Evolutionary conservation across 2,329 filamentous ascomycete species (phyloP).

Genomic region (Xylaria sp.): DNA sequence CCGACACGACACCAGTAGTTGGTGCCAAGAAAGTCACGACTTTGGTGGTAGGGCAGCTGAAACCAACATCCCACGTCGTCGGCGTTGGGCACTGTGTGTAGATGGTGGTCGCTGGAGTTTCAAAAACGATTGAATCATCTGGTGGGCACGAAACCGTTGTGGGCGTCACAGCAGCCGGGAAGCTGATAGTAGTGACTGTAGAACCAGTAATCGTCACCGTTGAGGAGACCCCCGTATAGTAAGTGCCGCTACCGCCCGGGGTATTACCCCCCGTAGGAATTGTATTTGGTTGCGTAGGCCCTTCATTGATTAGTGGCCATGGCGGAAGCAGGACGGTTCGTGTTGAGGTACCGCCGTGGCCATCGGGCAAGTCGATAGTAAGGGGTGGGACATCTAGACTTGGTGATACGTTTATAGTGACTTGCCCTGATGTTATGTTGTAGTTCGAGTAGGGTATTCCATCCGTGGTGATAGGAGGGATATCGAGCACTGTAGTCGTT

Average conservation of each 20-base stretch:
- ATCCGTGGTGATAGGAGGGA: neutral
- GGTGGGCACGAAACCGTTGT: neutral
- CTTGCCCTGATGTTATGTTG: neutral
- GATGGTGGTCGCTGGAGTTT: neutral
- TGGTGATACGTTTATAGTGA: neutral
- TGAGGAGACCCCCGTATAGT: neutral
- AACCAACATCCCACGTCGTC: neutral
- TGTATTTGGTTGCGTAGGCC: neutral
- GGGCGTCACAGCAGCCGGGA: neutral
- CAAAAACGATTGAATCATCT: neutral
- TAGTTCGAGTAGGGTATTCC: constrained; percentile 6
- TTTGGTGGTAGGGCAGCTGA: neutral
- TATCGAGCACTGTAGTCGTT: neutral
- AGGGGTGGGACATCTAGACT: constrained; percentile 2
- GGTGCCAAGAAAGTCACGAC: neutral
- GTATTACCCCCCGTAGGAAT: neutral
- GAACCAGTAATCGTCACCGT: neutral
- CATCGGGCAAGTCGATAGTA: constrained; percentile 3
- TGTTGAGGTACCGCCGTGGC: neutral
- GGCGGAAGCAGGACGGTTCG: constrained; percentile 16
- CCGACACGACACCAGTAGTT: neutral
- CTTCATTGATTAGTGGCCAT: constrained; percentile 11
- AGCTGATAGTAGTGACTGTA: constrained; percentile 6
- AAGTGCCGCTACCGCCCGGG: neutral
- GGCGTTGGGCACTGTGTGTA: neutral